phyloP scores from a whole-genome alignment of 495 filamentous ascomycete genomes.

The Rhypophila decipiens region DNA sequence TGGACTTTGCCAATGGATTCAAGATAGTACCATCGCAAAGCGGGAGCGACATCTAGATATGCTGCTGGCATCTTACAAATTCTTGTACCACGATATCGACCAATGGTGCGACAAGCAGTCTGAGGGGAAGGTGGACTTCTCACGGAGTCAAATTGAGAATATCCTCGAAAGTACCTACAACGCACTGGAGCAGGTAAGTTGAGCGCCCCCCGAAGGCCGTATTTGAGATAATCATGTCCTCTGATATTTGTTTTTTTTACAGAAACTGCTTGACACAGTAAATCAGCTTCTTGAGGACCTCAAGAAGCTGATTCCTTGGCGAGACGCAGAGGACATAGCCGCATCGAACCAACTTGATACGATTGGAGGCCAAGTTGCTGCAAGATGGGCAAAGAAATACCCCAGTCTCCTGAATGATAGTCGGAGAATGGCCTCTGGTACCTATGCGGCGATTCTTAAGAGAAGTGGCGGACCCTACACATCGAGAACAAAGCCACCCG shows the following conservation, averaged over 20 bases:
- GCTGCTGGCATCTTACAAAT: conserved; percentile 10
- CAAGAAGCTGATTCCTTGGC: background rate
- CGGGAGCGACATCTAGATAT: conserved; percentile 13
- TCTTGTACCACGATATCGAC: conserved; percentile 7
- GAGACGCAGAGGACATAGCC: conserved; percentile 1
- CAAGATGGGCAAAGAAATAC: conserved; percentile 11
- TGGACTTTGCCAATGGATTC: conserved; percentile 15
- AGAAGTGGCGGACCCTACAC: conserved; percentile 9
- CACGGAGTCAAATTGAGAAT: background rate
- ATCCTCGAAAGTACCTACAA: background rate
- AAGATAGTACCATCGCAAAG: conserved; percentile 3
- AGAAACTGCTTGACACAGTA: background rate
- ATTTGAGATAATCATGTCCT: background rate
- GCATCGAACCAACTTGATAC: background rate
- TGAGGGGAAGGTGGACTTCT: background rate
- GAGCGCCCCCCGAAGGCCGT: background rate
- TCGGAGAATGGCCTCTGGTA: conserved; percentile 5
- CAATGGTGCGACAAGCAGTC: conserved; percentile 13
- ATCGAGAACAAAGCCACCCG: background rate
- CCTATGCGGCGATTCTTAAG: conserved; percentile 12
- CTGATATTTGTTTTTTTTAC: background rate
- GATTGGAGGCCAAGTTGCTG: no score
- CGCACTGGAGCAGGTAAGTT: background rate
- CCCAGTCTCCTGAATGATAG: background rate
- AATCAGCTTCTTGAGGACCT: background rate